A percentile compares a stretch with the other conserved stretches of the same genome.
Evolutionary conservation across 495 filamentous ascomycete genomes (phyloP).

Genomic region (Penicillium cosmopolitanum): DNA sequence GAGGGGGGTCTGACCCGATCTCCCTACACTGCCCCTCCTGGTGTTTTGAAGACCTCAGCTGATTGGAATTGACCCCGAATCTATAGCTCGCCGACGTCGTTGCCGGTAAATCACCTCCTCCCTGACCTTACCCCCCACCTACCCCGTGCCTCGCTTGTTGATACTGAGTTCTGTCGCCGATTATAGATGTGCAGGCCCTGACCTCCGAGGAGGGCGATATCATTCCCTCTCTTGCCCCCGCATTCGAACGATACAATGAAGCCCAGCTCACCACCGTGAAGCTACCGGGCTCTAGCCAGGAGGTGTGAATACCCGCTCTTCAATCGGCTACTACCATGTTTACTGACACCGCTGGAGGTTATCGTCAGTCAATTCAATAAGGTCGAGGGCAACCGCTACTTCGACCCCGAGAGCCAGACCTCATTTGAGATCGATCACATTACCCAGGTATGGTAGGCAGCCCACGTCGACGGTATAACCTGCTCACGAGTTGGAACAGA

Average conservation of each 20-base stretch:
- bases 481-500: slow-evolving; percentile 49
- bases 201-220: slow-evolving; percentile 71
- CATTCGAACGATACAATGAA: slow-evolving; percentile 95
- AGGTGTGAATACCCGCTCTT: slow-evolving; percentile 47
- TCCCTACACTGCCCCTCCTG: slow-evolving; percentile 4
- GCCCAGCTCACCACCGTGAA: slow-evolving; percentile 87
- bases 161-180: slow-evolving; percentile 23
- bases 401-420: slow-evolving; percentile 80
- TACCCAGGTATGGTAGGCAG: slow-evolving; percentile 59
- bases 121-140: background rate
- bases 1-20: slow-evolving; percentile 5
- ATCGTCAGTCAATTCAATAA: slow-evolving; percentile 85
- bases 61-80: slow-evolving; percentile 1
- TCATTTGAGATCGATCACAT: slow-evolving; percentile 88
- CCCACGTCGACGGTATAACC: slow-evolving; percentile 1
- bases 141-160: slow-evolving; percentile 8
- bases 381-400: slow-evolving; percentile 80
- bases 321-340: slow-evolving; percentile 4
- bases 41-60: slow-evolving; percentile 5
- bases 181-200: slow-evolving; percentile 83
- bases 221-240: slow-evolving; percentile 71
- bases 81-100: slow-evolving; percentile 84
- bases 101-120: slow-evolving; percentile 62
- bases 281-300: slow-evolving; percentile 81
- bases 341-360: slow-evolving; percentile 56